Evolutionary conservation across 192 early-diverging fungal species (phyloP).

Genomic region (Coemansia sp.): DNA sequence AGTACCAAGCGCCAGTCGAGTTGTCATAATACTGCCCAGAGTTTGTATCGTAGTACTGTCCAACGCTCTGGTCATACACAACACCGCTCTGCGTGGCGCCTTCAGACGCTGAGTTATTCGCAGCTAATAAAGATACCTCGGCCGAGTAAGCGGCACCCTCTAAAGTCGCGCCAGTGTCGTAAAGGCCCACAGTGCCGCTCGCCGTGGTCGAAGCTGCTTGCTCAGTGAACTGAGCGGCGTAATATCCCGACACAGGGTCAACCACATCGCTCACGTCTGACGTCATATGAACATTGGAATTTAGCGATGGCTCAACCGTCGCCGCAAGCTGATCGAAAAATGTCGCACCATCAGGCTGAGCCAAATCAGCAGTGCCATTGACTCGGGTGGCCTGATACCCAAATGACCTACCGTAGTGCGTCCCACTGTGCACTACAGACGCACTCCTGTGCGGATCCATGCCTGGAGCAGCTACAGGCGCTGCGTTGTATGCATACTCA

Average conservation of each 20-base stretch:
- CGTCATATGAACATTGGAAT: neutral
- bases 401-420: conserved; percentile 20
- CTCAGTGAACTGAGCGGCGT: neutral
- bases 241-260: neutral
- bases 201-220: neutral
- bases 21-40: conserved; percentile 51
- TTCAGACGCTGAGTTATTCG: neutral
- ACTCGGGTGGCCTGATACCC: conserved; percentile 1
- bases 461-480: neutral
- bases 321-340: conserved; percentile 37
- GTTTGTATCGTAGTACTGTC: conserved; percentile 48
- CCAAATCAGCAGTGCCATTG: neutral
- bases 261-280: neutral
- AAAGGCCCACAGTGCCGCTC: neutral
- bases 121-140: neutral
- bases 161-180: neutral
- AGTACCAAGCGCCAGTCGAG: conserved; percentile 41
- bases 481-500: conserved; percentile 2
- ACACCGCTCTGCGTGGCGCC: conserved; percentile 15
- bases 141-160: neutral
- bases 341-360: conserved; percentile 6
- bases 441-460: conserved; percentile 39
- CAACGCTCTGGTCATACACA: conserved; percentile 32
- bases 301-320: neutral
- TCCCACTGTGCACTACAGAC: conserved; percentile 38